These are phyloP conservation scores for Monosporascus cannonballus DNA, from an alignment of 2,329 filamentous ascomycete genomes.

Conservation along the genomic window DNA sequence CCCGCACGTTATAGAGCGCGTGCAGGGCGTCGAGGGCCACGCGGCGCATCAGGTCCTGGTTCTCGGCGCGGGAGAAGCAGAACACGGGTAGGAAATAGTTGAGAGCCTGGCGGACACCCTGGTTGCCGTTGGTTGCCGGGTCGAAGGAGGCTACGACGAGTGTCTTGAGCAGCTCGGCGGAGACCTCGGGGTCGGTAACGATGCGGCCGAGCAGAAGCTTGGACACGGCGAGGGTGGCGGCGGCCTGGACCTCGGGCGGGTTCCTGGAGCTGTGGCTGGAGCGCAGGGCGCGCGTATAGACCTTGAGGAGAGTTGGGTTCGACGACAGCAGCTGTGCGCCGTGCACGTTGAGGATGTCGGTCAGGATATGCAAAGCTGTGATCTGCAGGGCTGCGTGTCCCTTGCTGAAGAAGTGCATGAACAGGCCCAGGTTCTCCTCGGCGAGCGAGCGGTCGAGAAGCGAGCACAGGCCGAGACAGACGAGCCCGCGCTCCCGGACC, in stretches of 20 bases:
- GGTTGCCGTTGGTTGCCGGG: slow-evolving; percentile 72
- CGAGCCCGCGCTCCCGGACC: slow-evolving; percentile 81
- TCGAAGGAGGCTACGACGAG: slow-evolving; percentile 87
- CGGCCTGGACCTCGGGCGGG: slow-evolving; percentile 66
- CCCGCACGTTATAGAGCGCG: slow-evolving; percentile 65
- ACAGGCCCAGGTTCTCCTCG: slow-evolving; percentile 84
- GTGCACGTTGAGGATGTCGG: slow-evolving; percentile 87
- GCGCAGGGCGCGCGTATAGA: slow-evolving; percentile 78
- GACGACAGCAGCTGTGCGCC: slow-evolving; percentile 68
- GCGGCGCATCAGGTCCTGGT: slow-evolving; percentile 73
- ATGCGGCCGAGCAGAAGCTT: slow-evolving; percentile 81
- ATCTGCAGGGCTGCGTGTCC: slow-evolving; percentile 86
- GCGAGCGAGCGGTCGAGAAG: slow-evolving; percentile 87
- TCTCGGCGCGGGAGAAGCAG: slow-evolving; percentile 76
- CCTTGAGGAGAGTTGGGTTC: slow-evolving; percentile 68
- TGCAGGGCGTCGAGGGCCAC: slow-evolving; percentile 71
- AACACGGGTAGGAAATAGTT: slow-evolving; percentile 95
- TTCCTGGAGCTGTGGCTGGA: slow-evolving; percentile 52
- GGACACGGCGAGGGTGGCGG: slow-evolving; percentile 72
- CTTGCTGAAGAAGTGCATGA: slow-evolving; percentile 93
- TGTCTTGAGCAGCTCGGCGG: slow-evolving; percentile 72
- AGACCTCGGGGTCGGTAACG: slow-evolving; percentile 62
- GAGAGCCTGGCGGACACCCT: slow-evolving; percentile 76
- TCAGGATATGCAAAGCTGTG: slow-evolving; percentile 84
- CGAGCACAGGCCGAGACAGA: slow-evolving; percentile 86